Evolutionary conservation across 2,329 filamentous ascomycete genomes (phyloP).

Genomic region (Trichocomaceae sp.): DNA sequence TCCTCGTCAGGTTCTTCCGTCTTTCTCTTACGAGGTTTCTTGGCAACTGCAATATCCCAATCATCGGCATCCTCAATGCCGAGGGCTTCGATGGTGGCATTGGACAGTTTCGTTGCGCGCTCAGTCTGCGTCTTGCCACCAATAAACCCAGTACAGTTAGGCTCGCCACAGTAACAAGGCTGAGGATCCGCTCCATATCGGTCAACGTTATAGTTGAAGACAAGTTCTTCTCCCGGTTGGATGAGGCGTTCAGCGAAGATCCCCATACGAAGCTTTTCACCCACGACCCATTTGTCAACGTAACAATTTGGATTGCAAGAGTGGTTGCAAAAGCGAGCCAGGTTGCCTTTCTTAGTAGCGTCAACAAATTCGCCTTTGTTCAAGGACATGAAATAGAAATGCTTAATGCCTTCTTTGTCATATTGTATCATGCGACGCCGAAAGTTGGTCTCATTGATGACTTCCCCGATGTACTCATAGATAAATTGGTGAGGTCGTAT

Average conservation of each 20-base stretch:
- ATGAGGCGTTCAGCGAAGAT: constrained; percentile 88
- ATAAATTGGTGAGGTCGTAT: constrained; percentile 84
- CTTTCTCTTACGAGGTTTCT: constrained; percentile 90
- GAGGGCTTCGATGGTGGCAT: constrained; percentile 85
- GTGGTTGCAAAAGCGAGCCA: constrained; percentile 97
- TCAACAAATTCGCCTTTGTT: constrained; percentile 96
- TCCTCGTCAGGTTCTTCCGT: constrained; percentile 86
- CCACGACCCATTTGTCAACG: constrained; percentile 99
- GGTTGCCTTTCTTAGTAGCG: constrained; percentile 91
- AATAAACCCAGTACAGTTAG: constrained; percentile 92
- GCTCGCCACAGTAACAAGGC: constrained; percentile 91
- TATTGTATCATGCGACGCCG: constrained; percentile 87
- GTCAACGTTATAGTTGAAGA: constrained; percentile 99
- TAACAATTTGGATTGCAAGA: constrained; percentile 99
- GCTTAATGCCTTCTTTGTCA: constrained; percentile 92
- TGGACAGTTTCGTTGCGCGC: constrained; percentile 82
- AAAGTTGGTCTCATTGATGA: constrained; percentile 89
- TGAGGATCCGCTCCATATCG: constrained; percentile 95
- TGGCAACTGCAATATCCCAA: constrained; percentile 85
- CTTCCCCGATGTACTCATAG: constrained; percentile 97
- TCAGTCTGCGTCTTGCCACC: constrained; percentile 97
- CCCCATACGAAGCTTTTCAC: constrained; percentile 95
- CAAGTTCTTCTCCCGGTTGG: constrained; percentile 83
- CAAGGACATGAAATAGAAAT: constrained; percentile 99
- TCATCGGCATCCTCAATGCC: constrained; percentile 88